A percentile compares a stretch with the other conserved stretches of the same genome.
phyloP scores from a whole-genome alignment of 495 filamentous ascomycete species.

The Pyrenula aspistea region DNA sequence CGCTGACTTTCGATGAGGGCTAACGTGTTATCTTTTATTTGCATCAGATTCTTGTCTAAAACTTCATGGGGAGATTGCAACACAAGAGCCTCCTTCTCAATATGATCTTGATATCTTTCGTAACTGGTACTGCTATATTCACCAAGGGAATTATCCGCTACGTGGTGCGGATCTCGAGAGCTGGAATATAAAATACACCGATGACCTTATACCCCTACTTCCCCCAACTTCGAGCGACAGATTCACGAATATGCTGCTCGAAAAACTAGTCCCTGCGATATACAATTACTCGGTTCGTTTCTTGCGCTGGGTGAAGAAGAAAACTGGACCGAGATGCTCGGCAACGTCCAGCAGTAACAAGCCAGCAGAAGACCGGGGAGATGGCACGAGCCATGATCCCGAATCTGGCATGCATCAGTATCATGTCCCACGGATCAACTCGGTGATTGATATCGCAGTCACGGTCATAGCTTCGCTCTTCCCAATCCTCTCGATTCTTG shows the following conservation, averaged over 20 bases:
- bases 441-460: neutral
- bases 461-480: conserved; percentile 15
- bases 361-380: no score
- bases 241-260: neutral
- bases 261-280: neutral
- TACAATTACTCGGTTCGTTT: neutral
- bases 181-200: neutral
- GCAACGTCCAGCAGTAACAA: no score
- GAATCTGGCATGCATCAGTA: neutral
- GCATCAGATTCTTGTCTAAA: no score
- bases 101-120: neutral
- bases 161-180: neutral
- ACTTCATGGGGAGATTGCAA: no score
- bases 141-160: neutral
- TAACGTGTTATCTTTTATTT: no score
- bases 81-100: no score
- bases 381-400: neutral
- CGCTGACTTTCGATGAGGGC: no score
- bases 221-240: neutral
- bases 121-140: conserved; percentile 7
- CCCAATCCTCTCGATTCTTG: conserved; percentile 18
- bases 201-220: neutral
- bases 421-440: neutral
- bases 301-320: no score
- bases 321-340: neutral